Base-by-base conservation (phyloP, 148 eudicot genomes). In the Diospyros kaki region DNA sequence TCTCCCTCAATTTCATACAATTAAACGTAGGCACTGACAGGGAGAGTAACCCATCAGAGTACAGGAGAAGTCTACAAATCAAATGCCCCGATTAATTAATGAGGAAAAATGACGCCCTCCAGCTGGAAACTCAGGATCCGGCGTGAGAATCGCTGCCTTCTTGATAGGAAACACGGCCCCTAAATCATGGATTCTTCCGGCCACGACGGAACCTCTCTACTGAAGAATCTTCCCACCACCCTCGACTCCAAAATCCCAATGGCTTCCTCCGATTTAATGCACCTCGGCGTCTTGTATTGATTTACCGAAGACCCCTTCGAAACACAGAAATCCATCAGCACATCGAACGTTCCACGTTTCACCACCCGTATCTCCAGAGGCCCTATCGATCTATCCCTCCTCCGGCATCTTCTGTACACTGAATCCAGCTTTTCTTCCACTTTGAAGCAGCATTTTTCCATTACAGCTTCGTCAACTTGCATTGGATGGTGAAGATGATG, bases 231-330 rank as follows among this genome's bases (percentile, higher is more conserved):
- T 4, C 15, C 15, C n/a, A 78, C 51, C 14, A 78, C 76, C 72
- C 81, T 78, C 18, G 81, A 64, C 2, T 72, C 45, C 66, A 78
- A 66, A 10, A 78, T 8, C 64, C 39, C 9, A 56, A 72, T n/a
- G 5, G 72, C 66, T 72, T 64, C 66, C 38, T 43, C 81, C 9
- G 65, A 72, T 54, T 78, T 78, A 8, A 78, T 66, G 17, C 81
- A 78, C 66, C 76, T 54, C 1, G 81, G 81, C 1, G 81, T 66
- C 76, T 78, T 78, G 70, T 78, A 78, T 17, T 78, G 81, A 66
- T 72, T 78, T 10, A 79, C 54, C 42, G 81, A 79, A 38, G 77
- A 66, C 38, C 81, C 81, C 42, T 73, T 59, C 4, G 73, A 39
- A 41, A 79, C 67, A 17, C 68, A 66, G 44, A 44, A 79, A 52